Conservation (phyloP, 1,284 basidiomycete genomes). For the Ustilago bromivora region DNA sequence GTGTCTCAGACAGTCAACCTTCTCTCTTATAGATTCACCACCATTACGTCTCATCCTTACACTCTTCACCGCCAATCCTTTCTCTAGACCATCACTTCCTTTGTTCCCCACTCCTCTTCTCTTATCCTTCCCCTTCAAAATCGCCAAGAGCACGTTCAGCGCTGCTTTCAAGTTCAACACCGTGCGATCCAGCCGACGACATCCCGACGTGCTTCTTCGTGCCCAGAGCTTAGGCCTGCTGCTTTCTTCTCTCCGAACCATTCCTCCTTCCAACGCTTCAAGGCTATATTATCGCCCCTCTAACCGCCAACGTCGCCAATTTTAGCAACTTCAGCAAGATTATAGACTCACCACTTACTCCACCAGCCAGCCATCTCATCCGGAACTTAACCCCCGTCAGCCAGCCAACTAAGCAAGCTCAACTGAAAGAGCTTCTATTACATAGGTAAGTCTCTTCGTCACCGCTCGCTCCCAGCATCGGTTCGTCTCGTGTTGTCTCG, state of each 20-base stretch:
- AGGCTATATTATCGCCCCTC: no score
- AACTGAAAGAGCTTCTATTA: neutral
- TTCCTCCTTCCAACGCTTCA: neutral
- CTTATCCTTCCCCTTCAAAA: neutral
- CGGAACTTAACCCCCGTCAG: neutral
- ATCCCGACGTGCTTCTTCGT: conserved; percentile 1
- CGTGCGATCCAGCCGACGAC: neutral
- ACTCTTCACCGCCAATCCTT: neutral
- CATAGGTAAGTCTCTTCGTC: neutral
- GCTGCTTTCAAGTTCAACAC: conserved; percentile 2
- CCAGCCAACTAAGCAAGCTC: neutral
- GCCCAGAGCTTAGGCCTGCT: conserved; percentile 5
- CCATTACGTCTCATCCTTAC: neutral
- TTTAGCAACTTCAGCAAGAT: neutral
- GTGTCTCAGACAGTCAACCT: conserved; percentile 22
- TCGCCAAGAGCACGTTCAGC: conserved; percentile 5
- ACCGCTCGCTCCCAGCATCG: neutral
- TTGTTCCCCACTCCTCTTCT: neutral
- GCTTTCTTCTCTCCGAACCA: neutral
- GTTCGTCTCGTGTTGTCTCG: neutral
- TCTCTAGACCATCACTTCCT: conserved; percentile 1
- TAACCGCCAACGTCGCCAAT: neutral
- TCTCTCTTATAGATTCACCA: conserved; percentile 3
- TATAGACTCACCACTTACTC: neutral
- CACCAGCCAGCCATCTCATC: neutral